Conservation (phyloP, 768 basidiomycete genomes). For the Boletus vermiculosoides region DNA sequence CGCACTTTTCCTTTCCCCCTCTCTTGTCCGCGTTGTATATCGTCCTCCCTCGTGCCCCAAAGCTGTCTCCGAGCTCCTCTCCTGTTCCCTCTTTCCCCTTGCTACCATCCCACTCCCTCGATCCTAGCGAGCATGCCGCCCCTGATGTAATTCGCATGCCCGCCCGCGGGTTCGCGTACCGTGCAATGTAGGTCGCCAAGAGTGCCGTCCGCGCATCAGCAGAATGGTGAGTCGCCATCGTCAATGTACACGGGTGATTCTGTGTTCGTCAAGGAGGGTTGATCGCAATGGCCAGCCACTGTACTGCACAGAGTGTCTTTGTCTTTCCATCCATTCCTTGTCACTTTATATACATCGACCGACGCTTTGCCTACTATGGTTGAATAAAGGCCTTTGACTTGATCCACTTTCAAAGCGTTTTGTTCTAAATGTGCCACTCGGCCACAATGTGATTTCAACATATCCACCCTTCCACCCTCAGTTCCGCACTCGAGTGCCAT, state of each 20-base stretch:
- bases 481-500: background rate
- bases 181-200: conserved; percentile 29
- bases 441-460: background rate
- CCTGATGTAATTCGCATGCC: background rate
- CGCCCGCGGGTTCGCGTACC: conserved; percentile 19
- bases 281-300: background rate
- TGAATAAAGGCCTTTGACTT: conserved; percentile 20
- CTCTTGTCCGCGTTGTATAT: conserved; percentile 25
- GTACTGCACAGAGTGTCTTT: background rate
- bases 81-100: background rate
- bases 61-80: background rate
- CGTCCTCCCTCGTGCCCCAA: conserved; percentile 27
- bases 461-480: background rate
- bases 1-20: background rate
- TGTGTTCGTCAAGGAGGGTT: background rate
- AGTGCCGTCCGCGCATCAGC: conserved; percentile 37
- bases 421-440: conserved; percentile 9
- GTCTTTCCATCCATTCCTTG: background rate
- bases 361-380: conserved; percentile 13
- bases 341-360: conserved; percentile 26
- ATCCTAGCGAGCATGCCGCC: background rate
- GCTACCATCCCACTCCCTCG: background rate
- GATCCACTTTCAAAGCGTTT: conserved; percentile 6
- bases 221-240: conserved; percentile 26
- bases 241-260: background rate